A percentile compares a stretch with the other conserved stretches of the same genome.
Evolutionary conservation across 2,329 filamentous ascomycete genomes (phyloP).

Genomic region (Monilinia aucupariae): DNA sequence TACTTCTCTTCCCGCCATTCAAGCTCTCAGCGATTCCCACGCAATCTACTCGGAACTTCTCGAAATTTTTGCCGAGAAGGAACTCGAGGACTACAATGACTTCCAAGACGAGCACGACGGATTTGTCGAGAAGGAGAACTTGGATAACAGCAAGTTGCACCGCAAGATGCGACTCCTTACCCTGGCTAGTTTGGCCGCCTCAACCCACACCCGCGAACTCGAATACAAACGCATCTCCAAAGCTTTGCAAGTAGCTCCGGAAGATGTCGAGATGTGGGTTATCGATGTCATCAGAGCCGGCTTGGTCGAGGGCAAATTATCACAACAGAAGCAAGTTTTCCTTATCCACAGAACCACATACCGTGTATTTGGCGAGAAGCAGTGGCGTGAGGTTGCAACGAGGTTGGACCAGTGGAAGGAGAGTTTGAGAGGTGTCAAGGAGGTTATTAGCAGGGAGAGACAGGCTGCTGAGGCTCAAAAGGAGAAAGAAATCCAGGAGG

Average conservation of each 20-base stretch:
- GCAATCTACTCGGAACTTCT: constrained; percentile 84
- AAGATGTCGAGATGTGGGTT: constrained; percentile 96
- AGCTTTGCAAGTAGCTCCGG: constrained; percentile 72
- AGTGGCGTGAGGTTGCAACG: constrained; percentile 92
- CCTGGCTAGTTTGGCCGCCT: constrained; percentile 81
- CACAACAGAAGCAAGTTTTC: constrained; percentile 87
- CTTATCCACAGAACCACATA: constrained; percentile 94
- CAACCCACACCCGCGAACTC: constrained; percentile 77
- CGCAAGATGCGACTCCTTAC: constrained; percentile 96
- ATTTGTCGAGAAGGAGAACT: constrained; percentile 71
- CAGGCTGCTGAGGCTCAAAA: constrained; percentile 69
- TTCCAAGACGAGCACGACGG: constrained; percentile 88
- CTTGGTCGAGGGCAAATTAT: constrained; percentile 92
- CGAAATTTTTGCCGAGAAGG: constrained; percentile 90
- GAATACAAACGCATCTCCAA: constrained; percentile 81
- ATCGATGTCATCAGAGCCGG: constrained; percentile 97
- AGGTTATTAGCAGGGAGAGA: constrained; percentile 75
- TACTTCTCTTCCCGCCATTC: constrained; percentile 67
- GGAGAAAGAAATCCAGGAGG: constrained; percentile 69
- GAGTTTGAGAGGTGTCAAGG: constrained; percentile 72
- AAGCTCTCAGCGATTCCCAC: constrained; percentile 80
- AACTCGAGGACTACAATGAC: constrained; percentile 91
- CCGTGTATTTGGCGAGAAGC: constrained; percentile 94
- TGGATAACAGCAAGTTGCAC: constrained; percentile 69
- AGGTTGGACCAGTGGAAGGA: constrained; percentile 87